Percentiles rank a stretch among this genome's conserved stretches.
Evolutionary conservation across 352 stramenopile genomes (phyloP).

Genomic region (Phytophthora macrochlamydospora): DNA sequence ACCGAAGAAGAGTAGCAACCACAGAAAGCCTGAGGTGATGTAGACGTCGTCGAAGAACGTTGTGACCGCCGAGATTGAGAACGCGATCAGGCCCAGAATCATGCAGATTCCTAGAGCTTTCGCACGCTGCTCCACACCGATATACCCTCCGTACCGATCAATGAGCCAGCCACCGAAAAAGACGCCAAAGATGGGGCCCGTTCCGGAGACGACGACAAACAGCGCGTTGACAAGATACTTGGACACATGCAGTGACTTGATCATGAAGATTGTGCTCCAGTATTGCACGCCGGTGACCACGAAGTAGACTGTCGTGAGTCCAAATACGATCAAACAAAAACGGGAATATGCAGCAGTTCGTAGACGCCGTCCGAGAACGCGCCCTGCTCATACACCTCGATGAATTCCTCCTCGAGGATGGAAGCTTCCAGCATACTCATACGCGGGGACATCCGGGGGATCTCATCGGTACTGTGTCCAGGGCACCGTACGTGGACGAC

Average conservation of each 20-base stretch:
- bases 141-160: conserved; percentile 78
- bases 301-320: conserved; percentile 85
- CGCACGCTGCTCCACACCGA: conserved; percentile 72
- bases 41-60: conserved; percentile 86
- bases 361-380: conserved; percentile 68
- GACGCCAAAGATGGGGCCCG: conserved; percentile 79
- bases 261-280: conserved; percentile 90
- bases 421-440: conserved; percentile 67
- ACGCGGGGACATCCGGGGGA: conserved; percentile 49
- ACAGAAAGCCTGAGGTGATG: conserved; percentile 74
- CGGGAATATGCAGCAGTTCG: conserved; percentile 68
- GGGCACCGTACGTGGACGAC: conserved; percentile 56
- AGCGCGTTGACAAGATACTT: conserved; percentile 86
- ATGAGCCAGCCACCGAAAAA: conserved; percentile 86
- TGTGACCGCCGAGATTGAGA: conserved; percentile 63
- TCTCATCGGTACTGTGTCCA: conserved; percentile 50
- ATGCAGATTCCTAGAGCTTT: conserved; percentile 82
- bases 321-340: conserved; percentile 83
- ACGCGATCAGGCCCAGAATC: conserved; percentile 70
- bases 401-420: conserved; percentile 78
- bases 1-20: conserved; percentile 84
- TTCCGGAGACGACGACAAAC: conserved; percentile 83
- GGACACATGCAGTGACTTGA: conserved; percentile 82
- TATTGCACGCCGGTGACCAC: conserved; percentile 88
- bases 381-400: conserved; percentile 69